Conservation (phyloP, 352 stramenopile species). For the Peronospora belbahrii region DNA sequence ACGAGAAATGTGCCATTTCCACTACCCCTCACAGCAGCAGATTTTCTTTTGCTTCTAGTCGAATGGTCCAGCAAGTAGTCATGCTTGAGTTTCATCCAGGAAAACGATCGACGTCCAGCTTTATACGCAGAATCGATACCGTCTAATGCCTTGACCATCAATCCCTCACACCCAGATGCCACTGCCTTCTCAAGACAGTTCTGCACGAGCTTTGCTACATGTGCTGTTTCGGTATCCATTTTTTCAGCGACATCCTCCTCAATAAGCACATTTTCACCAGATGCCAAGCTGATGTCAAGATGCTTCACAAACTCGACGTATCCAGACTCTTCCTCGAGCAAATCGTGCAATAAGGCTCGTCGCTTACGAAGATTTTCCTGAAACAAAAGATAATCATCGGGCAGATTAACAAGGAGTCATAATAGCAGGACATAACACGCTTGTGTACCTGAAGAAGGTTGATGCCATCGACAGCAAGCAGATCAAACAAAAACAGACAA, state of each 20-base stretch:
- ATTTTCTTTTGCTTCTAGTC: background rate
- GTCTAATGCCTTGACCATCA: slow-evolving; percentile 73
- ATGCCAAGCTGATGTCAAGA: slow-evolving; percentile 33
- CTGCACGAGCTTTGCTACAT: slow-evolving; percentile 15
- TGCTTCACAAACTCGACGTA: slow-evolving; percentile 60
- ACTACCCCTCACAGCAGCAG: background rate
- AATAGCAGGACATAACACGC: background rate
- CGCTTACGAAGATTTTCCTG: slow-evolving; percentile 42
- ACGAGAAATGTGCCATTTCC: slow-evolving; percentile 55
- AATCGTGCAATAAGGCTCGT: slow-evolving; percentile 26
- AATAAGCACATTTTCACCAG: background rate
- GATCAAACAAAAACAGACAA: slow-evolving; percentile 73
- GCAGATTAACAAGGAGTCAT: slow-evolving; percentile 4
- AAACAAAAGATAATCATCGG: background rate
- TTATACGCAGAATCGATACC: slow-evolving; percentile 46
- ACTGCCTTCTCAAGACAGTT: slow-evolving; percentile 45
- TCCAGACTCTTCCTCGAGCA: slow-evolving; percentile 30
- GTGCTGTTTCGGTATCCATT: background rate
- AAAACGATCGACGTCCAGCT: slow-evolving; percentile 59
- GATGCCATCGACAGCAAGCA: slow-evolving; percentile 45
- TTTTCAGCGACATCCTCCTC: background rate
- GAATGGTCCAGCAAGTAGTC: slow-evolving; percentile 52
- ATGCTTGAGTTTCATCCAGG: slow-evolving; percentile 84
- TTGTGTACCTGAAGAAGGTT: slow-evolving; percentile 37
- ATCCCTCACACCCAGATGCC: slow-evolving; percentile 56